phyloP scores from a whole-genome alignment of 176 grass and related monocot genomes.

The Zoysia japonica region DNA sequence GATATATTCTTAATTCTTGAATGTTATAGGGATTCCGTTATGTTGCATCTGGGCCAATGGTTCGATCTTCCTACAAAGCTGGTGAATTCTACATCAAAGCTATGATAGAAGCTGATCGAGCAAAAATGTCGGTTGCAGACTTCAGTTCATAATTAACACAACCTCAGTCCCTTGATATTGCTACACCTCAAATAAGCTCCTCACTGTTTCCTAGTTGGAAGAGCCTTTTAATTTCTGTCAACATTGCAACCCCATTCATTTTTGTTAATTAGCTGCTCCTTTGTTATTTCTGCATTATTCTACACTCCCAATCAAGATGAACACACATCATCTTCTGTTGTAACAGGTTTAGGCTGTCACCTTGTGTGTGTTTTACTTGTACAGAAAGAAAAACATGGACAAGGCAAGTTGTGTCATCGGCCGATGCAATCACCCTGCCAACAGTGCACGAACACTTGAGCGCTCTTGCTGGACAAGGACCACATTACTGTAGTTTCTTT shows the following conservation, averaged over 20 bases:
- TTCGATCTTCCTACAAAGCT: slow-evolving; percentile 90
- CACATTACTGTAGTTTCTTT: too few species aligned
- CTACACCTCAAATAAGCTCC: slow-evolving; percentile 41
- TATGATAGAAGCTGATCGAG: slow-evolving; percentile 86
- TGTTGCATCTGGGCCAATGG: slow-evolving; percentile 91
- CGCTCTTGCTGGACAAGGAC: too few species aligned
- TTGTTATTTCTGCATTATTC: background rate
- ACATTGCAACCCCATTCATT: background rate
- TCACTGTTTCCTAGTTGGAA: background rate
- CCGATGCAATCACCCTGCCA: background rate
- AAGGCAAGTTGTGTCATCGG: background rate
- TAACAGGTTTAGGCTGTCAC: background rate
- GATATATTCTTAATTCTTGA: background rate
- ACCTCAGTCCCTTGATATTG: slow-evolving; percentile 17
- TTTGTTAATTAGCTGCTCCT: background rate
- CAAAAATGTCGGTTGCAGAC: slow-evolving; percentile 26
- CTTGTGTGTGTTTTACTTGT: background rate
- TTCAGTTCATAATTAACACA: slow-evolving; percentile 30
- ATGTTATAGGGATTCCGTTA: slow-evolving; percentile 78
- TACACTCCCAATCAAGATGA: background rate
- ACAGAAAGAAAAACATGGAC: slow-evolving; percentile 9
- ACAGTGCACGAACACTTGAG: too few species aligned
- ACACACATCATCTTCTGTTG: background rate
- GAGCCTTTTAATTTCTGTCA: background rate
- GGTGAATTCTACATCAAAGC: slow-evolving; percentile 96